Evolutionary conservation across 139 green algal genomes (phyloP).

Genomic region (Closterium sp.): DNA sequence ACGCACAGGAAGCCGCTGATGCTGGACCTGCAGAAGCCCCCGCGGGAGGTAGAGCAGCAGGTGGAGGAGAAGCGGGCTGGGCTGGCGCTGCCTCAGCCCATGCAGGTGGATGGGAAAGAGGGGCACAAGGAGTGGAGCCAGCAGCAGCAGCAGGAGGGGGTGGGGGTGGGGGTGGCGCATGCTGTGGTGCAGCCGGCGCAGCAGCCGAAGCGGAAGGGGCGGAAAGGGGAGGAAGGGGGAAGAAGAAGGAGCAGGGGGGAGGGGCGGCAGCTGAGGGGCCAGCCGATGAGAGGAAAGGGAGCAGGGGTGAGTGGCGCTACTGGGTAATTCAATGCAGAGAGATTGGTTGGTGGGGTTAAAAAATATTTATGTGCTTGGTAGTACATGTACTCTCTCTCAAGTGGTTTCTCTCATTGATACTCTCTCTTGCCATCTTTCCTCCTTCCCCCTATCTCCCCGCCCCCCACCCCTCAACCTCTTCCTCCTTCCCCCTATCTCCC

Average conservation of each 20-base stretch:
- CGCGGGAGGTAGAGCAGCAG: not conserved
- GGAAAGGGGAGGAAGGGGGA: not conserved
- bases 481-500: too few relatives aligned
- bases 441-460: too few relatives aligned
- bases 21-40: not conserved
- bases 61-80: not conserved
- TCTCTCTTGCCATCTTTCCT: too few relatives aligned
- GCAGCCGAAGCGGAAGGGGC: not conserved
- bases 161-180: not conserved
- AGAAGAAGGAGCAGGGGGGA: conserved; percentile 12
- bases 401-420: too few relatives aligned
- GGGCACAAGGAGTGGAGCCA: conserved; percentile 3
- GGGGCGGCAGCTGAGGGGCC: not conserved
- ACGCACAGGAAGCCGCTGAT: not conserved
- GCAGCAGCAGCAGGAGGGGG: not conserved
- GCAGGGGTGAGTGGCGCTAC: not conserved
- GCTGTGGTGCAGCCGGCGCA: not conserved
- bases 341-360: too few relatives aligned
- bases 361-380: too few relatives aligned
- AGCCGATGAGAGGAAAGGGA: not conserved
- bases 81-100: not conserved
- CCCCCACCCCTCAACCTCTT: not conserved
- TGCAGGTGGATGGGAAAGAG: not conserved
- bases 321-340: not conserved
- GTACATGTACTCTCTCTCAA: too few relatives aligned